Base-by-base conservation (phyloP, 1,284 basidiomycete species). In the Pyrrhoderma lamaoense region DNA sequence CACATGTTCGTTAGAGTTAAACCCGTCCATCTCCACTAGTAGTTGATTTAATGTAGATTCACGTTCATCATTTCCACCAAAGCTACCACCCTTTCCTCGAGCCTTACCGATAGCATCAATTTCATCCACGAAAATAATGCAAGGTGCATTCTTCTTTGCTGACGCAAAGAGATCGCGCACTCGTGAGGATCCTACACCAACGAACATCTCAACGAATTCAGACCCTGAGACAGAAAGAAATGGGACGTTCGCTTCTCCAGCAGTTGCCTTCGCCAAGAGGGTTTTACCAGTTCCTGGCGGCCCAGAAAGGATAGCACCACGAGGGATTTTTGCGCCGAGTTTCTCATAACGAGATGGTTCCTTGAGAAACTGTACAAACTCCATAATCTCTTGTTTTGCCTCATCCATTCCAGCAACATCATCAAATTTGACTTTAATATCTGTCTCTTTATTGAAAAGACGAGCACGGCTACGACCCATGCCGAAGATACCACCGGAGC, bases 131-230 rank as follows among this genome's bases (percentile, higher is more conserved):
- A 97, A 97, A 67, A 99, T 94, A 74, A 99, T 99, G 66, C 91
- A 95, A 0, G 95, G 95, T 0, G 96, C 93, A 65, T 96, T 82
- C 76, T 98, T 98, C 80, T 93, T 95, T 50, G 95, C 95, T 2
- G 87, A 93, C 25, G 93, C 89, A 66, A 99, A 99, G 50, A 99
- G 82, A 70, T 99, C 95, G 49, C 95, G 85, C 11, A 99, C 96
- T 60, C 96, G 85, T 9, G 93, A 96, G 2, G 95, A 93, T 61
- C 95, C 95, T 52, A 99, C 96, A 73, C 95, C 95, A 58, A 99
- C 96, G 65, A 99, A 99, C 93, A 99, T 98, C 72, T 99, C 96
- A 57, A 99, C 93, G 64, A 99, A 99, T 67, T 99, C 96, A 51
- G 95, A 98, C 51, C 96, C 95, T 42, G 95, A 98, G 37, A 99